Base-by-base conservation (phyloP, 1,284 basidiomycete genomes). In the Sporisorium reilianum region DNA sequence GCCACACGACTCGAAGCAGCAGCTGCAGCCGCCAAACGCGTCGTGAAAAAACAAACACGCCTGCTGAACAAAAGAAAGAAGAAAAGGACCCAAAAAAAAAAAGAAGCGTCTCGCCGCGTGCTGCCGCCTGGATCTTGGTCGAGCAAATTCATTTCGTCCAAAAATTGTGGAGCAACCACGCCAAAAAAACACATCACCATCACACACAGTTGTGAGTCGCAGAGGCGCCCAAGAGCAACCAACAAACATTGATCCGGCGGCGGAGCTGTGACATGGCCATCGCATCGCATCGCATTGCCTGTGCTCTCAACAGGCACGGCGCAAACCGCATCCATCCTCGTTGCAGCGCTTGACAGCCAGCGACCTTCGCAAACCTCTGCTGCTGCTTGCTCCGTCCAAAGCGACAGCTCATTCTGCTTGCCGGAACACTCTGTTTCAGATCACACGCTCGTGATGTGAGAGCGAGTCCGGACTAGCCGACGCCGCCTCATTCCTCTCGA, bases 341-440 rank as follows among this genome's bases (percentile, higher is more conserved):
- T 48, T 2, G 16, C 23, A 30, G 25, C 25, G 26, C 26, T 25
- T 28, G 28, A 5, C n/a, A 20, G 18, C 38, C 18, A 38, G 36
- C 38, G n/a, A 41, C n/a, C 23, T 5, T 5, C 16, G 38, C 38
- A 18, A 23, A 34, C 18, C 14, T 32, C 28, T 30, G 46, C 46
- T 32, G 11, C 46, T 20, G n/a, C 20, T 34, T 45, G 7, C 12
- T 48, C n/a, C n/a, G n/a, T n/a, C n/a, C 26, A 48, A 42, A 42
- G 60, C 41, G 32, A 38, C 32, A 55, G 40, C 45, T 55, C 60
- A 55, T 51, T 55, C 60, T 63, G 53, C 22, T 63, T 55, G 55
- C 36, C 22, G n/a, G 16, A 38, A 38, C 22, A 52, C 50, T 25
- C 22, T 52, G 12, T 52, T 34, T 30, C 5, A n/a, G 20, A 50